These are phyloP conservation scores for Dipteronia sinensis DNA, from an alignment of 345 rosid genomes.

Conservation along the genomic window DNA sequence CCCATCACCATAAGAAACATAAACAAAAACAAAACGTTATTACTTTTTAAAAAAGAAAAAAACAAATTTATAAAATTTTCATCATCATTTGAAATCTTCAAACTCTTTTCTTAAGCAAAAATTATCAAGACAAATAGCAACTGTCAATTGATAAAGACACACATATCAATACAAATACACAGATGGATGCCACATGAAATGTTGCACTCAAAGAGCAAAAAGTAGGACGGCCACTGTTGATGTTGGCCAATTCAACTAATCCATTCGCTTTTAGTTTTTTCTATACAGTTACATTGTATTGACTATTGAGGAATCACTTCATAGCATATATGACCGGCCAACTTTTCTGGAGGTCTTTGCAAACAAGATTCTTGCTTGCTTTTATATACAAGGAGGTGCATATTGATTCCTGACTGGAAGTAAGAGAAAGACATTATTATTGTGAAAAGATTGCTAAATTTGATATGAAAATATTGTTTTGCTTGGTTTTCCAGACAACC, in stretches of 20 bases:
- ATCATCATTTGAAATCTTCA: neutral
- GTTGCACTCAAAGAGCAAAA: neutral
- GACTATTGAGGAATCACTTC: no score
- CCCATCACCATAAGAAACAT: slow-evolving; percentile 4
- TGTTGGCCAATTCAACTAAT: neutral
- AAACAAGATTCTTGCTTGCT: no score
- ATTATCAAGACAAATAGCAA: neutral
- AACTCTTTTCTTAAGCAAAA: no score
- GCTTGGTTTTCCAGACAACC: neutral
- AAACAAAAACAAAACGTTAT: neutral
- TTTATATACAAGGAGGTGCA: no score
- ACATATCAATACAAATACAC: neutral
- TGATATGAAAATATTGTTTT: neutral
- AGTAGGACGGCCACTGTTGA: neutral
- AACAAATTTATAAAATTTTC: neutral
- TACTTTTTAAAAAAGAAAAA: neutral
- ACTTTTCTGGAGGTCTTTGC: no score
- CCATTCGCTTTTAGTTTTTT: neutral
- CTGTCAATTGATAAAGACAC: neutral
- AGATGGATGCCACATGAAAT: slow-evolving; percentile 11
- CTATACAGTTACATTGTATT: no score
- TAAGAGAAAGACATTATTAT: no score
- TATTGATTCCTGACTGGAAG: no score
- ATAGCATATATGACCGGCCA: no score
- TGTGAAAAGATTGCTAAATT: neutral